Evolutionary conservation across 2,329 filamentous ascomycete species (phyloP), one percentile per base, ranked within the genome.

Genomic region (Hyphodiscus sp.): DNA sequence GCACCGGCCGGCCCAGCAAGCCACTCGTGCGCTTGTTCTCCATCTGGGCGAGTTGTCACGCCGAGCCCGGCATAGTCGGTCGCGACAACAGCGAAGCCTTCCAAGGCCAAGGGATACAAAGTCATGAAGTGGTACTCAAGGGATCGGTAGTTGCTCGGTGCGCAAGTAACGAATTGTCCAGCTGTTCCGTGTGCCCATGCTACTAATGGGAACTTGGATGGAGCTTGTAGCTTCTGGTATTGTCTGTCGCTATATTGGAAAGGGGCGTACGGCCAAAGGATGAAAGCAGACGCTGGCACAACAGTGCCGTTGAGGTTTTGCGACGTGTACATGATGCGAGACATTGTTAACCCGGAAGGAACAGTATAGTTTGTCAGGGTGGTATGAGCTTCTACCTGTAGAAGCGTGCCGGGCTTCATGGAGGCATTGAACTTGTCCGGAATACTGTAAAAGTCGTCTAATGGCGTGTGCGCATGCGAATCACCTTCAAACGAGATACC

Each of bases 31-130:
- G 76, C 72, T 1, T 49, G 38, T 9, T 59, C 64, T 18, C 70
- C 71, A 55, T 69, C 59, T 49, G 68, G 62, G 30, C 62, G 62
- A 19, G 53, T 61, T 16, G 63, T 56, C 4, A 77, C 63, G 6
- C 75, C 75, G 4, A 77, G 67, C 0, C 74, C 74, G 1, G 72
- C 70, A 59, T 73, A 77, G 58, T 76, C 74, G 13, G 73, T 64
- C 1, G 67, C 74, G 18, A 76, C 69, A 11, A 77, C 73, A 7
- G 69, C 73, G 55, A 71, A 74, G 2, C 75, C 75, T 2, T 69
- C 66, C 20, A 72, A 61, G 0, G 71, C 73, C 2, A 76, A 63
- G 6, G 66, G 57, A 45, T 68, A 75, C 0, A 73, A 73, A 0
- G 63, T 70, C 1, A 66, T 56, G 55, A 71, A 68, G 42, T 71